phyloP scores from a whole-genome alignment of 768 basidiomycete species.

The Xanthoconium stramineum region DNA sequence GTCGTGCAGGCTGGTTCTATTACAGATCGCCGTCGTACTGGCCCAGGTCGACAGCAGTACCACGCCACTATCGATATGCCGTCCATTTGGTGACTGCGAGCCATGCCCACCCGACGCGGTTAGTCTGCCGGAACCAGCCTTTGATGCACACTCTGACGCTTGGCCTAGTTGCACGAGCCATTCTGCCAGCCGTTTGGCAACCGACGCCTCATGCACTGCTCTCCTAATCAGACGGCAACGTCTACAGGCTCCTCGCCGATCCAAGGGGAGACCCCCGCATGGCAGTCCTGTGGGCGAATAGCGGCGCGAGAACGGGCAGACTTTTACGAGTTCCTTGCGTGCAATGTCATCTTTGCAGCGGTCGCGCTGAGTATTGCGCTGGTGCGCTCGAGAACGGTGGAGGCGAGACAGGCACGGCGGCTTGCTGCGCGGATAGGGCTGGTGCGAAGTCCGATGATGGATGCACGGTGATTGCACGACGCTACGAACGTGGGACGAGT shows the following conservation, averaged over 20 bases:
- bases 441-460: conserved; percentile 34
- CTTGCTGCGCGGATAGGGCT: conserved; percentile 86
- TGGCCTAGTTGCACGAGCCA: conserved; percentile 71
- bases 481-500: conserved; percentile 6
- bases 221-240: conserved; percentile 32
- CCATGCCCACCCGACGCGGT: conserved; percentile 64
- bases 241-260: conserved; percentile 6
- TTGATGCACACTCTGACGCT: conserved; percentile 4
- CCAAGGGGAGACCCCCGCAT: conserved; percentile 69
- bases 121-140: conserved; percentile 24
- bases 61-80: conserved; percentile 34
- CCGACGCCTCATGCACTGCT: conserved; percentile 83
- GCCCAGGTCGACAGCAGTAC: conserved; percentile 4
- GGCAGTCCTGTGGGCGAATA: conserved; percentile 92
- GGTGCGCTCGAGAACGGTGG: conserved; percentile 63
- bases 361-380: conserved; percentile 65
- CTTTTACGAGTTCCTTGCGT: conserved; percentile 88
- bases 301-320: conserved; percentile 74
- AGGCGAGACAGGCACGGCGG: conserved; percentile 72
- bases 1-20: conserved; percentile 12
- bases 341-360: conserved; percentile 71
- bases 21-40: conserved; percentile 6
- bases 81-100: conserved; percentile 56
- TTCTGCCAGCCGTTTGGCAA: conserved; percentile 97
- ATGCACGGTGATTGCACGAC: conserved; percentile 7